phyloP scores from a whole-genome alignment of 257 asterid genomes.

The Lantana camara region DNA sequence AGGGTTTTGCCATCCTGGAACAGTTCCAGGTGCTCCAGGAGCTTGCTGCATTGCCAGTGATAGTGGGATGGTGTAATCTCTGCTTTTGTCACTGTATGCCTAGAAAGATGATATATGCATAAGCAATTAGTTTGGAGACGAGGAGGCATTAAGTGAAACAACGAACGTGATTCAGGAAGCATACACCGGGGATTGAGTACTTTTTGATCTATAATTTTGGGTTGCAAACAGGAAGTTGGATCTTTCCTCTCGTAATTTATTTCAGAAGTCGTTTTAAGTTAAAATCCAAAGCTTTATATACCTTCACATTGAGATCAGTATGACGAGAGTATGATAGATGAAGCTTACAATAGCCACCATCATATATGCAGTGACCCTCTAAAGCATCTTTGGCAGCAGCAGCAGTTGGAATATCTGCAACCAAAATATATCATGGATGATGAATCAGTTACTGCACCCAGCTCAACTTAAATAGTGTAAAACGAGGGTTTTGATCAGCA shows the following conservation, averaged over 20 bases:
- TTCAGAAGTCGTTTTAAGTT: conserved; percentile 31
- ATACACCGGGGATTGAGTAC: conserved; percentile 28
- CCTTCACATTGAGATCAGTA: conserved; percentile 95
- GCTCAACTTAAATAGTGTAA: not conserved
- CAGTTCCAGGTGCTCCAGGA: conserved; percentile 33
- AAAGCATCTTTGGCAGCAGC: conserved; percentile 72
- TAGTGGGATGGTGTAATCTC: conserved; percentile 72
- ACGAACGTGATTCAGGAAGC: conserved; percentile 30
- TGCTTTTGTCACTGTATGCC: conserved; percentile 86
- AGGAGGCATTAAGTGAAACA: conserved; percentile 20
- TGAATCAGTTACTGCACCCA: conserved; percentile 24
- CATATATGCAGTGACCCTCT: conserved; percentile 95
- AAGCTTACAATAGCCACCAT: conserved; percentile 99
- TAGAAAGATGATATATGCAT: conserved; percentile 21
- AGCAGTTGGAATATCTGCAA: conserved; percentile 70
- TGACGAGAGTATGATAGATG: conserved; percentile 97
- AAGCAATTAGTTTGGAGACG: conserved; percentile 10
- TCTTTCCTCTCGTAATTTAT: too few relatives aligned
- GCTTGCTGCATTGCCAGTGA: conserved; percentile 55
- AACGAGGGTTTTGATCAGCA: conserved; percentile 13
- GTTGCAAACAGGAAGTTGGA: not conserved
- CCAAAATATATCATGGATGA: conserved; percentile 4
- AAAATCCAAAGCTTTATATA: conserved; percentile 51
- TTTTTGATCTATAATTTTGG: conserved; percentile 15
- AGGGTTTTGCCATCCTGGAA: conserved; percentile 48